These are phyloP conservation scores for Quercus engelmannii DNA, from an alignment of 306 rosid genomes.

Conservation along the genomic window DNA sequence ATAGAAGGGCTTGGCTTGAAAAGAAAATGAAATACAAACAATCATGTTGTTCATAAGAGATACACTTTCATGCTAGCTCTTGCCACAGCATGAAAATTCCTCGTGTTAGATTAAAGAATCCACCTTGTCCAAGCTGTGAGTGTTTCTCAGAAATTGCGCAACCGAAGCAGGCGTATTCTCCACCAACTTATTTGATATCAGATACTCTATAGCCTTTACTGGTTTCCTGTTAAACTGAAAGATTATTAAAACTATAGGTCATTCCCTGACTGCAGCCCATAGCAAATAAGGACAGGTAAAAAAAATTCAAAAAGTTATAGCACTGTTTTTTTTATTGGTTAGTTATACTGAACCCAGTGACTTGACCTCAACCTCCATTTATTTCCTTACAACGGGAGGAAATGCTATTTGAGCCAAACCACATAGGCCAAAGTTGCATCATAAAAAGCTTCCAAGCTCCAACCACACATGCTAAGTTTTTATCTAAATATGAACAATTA, in stretches of 20 bases:
- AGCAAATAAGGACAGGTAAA: slow-evolving; percentile 16
- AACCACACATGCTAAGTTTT: neutral
- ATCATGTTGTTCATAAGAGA: neutral
- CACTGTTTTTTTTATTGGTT: slow-evolving; percentile 9
- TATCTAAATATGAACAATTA: slow-evolving; percentile 15
- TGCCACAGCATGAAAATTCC: neutral
- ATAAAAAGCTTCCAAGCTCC: neutral
- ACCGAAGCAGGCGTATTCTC: slow-evolving; percentile 82
- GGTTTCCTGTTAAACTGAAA: slow-evolving; percentile 96
- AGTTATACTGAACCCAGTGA: neutral
- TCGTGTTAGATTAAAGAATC: slow-evolving; percentile 22
- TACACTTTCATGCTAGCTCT: neutral
- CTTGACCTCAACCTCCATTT: neutral
- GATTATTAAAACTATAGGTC: slow-evolving; percentile 43
- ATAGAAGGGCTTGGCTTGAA: slow-evolving; percentile 1
- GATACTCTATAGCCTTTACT: slow-evolving; percentile 73
- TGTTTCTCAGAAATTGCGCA: slow-evolving; percentile 83
- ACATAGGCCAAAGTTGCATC: neutral
- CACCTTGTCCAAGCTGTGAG: slow-evolving; percentile 92
- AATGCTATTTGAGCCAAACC: neutral
- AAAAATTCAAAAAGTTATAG: neutral
- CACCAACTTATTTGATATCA: slow-evolving; percentile 84
- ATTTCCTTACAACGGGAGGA: neutral
- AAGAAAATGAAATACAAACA: neutral
- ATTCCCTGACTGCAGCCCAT: slow-evolving; percentile 28